A percentile compares a stretch with the other conserved stretches of the same genome.
Conservation (phyloP, 2,329 filamentous ascomycete species). For the Talaromyces sp. region DNA sequence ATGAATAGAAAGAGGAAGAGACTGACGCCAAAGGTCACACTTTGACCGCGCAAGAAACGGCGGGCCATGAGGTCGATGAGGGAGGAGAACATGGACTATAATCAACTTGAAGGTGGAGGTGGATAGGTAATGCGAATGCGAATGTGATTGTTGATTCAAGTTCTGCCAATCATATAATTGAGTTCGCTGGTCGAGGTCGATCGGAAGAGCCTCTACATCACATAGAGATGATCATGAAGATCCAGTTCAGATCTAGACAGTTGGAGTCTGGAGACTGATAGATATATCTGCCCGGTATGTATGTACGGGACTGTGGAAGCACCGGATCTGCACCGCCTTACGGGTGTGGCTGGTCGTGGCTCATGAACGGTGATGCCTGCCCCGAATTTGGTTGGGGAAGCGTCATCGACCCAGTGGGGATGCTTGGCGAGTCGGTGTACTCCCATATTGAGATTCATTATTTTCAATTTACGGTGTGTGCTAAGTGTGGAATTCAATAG, state of each 20-base stretch:
- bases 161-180: too few species aligned
- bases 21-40: conserved; percentile 33
- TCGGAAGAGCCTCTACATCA: too few species aligned
- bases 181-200: too few species aligned
- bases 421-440: not conserved
- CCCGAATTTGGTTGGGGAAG: not conserved
- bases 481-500: too few species aligned
- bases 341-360: not conserved
- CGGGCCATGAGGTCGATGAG: conserved; percentile 32
- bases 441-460: too few species aligned
- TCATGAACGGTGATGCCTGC: conserved; percentile 3
- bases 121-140: too few species aligned
- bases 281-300: too few species aligned
- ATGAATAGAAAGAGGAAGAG: conserved; percentile 38
- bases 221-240: too few species aligned
- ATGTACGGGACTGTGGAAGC: not conserved
- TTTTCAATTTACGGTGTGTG: not conserved
- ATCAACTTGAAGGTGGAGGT: too few species aligned
- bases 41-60: conserved; percentile 30
- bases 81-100: conserved; percentile 18
- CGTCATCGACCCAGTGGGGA: conserved; percentile 9
- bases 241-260: too few species aligned
- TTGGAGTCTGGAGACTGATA: too few species aligned
- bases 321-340: not conserved
- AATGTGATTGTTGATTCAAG: too few species aligned